Evolutionary conservation across 106 monocot genomes (phyloP), one percentile per base, ranked within the genome.

Genomic region (Xerophyta viscosa): DNA sequence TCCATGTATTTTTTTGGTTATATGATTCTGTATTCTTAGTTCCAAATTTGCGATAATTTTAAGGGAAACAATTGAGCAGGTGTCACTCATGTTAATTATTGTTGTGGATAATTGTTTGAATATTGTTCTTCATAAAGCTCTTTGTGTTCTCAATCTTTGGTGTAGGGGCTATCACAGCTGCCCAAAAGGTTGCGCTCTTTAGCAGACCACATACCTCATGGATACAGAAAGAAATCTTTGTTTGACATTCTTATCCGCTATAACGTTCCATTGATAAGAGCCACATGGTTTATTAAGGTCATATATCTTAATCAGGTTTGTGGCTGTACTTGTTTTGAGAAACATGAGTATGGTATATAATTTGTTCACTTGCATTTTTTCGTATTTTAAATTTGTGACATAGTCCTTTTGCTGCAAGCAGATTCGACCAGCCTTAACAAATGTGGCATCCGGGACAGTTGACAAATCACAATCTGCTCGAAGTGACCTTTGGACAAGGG

Each of bases 201-300:
- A 70, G 79, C 82, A 15, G 96, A 98, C 37, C 79, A 89, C 60
- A 79, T 98, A 66, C 96, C 96, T 56, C 89, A 89, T 72, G 96
- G 96, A 39, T 98, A 77, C 56, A 74, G 89, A 72, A 79, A 73
- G 56, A 98, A 98, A 66, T 52, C 72, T 31, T 85, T 98, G 20
- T 79, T 98, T 74, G 96, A 98, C 18, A 75, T 98, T 52, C 71
- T 98, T 54, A 86, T 85, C 62, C 76, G 89, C 19, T 56, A 89
- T 41, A 98, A 86, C 66, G 74, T 98, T 17, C 96, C 96, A 37
- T 65, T 98, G 31, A 37, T 86, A 61, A 73, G 82, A 70, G 96
- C 89, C 36, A 74, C 96, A 17, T 98, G 96, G 96, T 90, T 98
- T 71, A 75, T 98, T 33, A 98, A 98, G 82, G 86, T 98, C 45